Percentiles rank a stretch among this genome's conserved stretches.
Evolutionary conservation across 305 asterid species (phyloP).

Genomic region (Fraxinus sp.): DNA sequence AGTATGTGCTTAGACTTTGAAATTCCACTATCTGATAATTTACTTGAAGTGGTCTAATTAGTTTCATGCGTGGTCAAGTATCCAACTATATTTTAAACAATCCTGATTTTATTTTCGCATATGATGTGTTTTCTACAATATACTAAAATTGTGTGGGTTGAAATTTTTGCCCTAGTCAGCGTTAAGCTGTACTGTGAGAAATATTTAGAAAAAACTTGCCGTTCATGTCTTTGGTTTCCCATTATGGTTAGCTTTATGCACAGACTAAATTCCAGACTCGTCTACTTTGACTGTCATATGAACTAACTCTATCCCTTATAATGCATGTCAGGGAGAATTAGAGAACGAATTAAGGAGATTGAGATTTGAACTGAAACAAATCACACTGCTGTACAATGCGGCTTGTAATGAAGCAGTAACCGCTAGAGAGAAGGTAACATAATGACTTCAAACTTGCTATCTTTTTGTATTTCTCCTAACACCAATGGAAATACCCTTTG

Average conservation of each 20-base stretch:
- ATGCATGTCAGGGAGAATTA: conserved; percentile 2
- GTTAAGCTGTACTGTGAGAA: neutral
- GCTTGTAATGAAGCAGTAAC: conserved; percentile 14
- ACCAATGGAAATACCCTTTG: neutral
- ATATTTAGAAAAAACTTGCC: neutral
- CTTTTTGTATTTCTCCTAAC: neutral
- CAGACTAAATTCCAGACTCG: neutral
- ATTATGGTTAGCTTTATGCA: neutral
- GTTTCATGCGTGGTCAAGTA: neutral
- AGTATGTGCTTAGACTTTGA: neutral
- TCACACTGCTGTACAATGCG: neutral
- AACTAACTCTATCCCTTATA: neutral
- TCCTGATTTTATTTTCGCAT: neutral
- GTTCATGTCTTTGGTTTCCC: neutral
- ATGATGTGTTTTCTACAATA: neutral
- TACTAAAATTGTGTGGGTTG: neutral
- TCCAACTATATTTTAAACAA: neutral
- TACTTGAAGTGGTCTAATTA: neutral
- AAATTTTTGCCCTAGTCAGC: neutral
- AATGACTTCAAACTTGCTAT: neutral
- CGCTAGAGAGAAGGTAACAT: conserved; percentile 19
- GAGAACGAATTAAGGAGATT: conserved; percentile 4
- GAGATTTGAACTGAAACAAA: conserved; percentile 4
- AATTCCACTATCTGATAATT: neutral
- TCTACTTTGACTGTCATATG: neutral